phyloP scores from a whole-genome alignment of 2,329 filamentous ascomycete genomes.

The Zymoseptoria crescenta region DNA sequence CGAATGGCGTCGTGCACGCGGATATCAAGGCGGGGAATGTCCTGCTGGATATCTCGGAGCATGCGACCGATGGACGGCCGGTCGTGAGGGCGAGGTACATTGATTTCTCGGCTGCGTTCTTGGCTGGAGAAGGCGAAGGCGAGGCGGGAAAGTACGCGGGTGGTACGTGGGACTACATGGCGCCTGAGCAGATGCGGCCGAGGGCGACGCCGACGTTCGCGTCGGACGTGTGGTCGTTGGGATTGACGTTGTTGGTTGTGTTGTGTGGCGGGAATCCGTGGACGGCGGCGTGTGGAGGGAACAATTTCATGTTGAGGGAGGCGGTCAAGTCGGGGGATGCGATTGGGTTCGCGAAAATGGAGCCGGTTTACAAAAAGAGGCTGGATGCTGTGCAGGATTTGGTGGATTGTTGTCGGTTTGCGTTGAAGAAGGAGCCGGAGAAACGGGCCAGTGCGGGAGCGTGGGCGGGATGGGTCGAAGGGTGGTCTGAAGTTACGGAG shows the following conservation, averaged over 20 bases:
- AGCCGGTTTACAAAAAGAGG: conserved; percentile 27
- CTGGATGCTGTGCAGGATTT: conserved; percentile 28
- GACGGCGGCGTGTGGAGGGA: conserved; percentile 30
- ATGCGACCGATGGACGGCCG: conserved; percentile 15
- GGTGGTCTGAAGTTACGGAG: conserved; percentile 5
- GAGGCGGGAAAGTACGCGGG: conserved; percentile 26
- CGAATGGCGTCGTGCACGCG: conserved; percentile 34
- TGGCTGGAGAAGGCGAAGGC: conserved; percentile 10
- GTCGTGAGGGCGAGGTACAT: conserved; percentile 30
- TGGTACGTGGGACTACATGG: conserved; percentile 44
- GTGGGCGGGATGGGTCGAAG: conserved; percentile 28
- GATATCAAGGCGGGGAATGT: conserved; percentile 45
- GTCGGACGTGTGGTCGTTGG: conserved; percentile 40
- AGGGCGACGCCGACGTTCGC: conserved; percentile 27
- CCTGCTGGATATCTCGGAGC: conserved; percentile 28
- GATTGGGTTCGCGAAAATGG: conserved; percentile 34
- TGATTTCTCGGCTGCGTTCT: conserved; percentile 38
- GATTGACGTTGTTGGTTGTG: conserved; percentile 37
- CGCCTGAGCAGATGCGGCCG: conserved; percentile 26
- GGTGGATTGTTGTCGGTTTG: conserved; percentile 32
- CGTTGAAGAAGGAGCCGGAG: conserved; percentile 31
- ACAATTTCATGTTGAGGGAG: conserved; percentile 37
- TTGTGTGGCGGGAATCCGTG: conserved; percentile 38
- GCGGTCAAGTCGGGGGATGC: conserved; percentile 38
- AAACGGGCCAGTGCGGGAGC: conserved; percentile 22